Base-by-base conservation (phyloP, 257 asterid genomes). In the Capsicum rhomboideum region DNA sequence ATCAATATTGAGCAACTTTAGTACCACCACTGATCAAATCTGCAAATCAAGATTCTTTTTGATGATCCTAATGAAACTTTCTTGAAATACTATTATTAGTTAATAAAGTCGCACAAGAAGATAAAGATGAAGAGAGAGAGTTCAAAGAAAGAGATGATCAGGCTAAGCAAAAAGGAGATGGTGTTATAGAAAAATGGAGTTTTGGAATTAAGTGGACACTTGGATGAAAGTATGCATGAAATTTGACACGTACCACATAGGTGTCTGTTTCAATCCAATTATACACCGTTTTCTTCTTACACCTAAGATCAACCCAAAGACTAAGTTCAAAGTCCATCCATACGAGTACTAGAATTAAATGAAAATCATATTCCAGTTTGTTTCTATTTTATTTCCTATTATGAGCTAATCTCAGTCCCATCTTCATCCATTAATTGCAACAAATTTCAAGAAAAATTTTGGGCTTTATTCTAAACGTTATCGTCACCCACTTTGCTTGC, bases 191-290 rank as follows among this genome's bases (percentile, higher is more conserved):
- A 46, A 59, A 83, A 59, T 75, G 40, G 26, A 63, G 52, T 21
- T 34, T 34, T 21, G 53, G 50, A 34, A 55, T 63, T 12, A 55
- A 64, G 77, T n/a, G 91, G 98, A 94, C 98, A 94, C 97, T 88
- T 94, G 99, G 95, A 88, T 66, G 90, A 85, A n/a, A 37, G 84
- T 88, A 71, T 88, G 93, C 97, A 89, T 89, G 94, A 90, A 88
- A 81, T 1, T 58, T 74, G 98, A 91, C 99, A 96, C 98, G 99
- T 96, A 86, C 52, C 14, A 1, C 44, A 61, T 89, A 93, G 80
- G 95, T 78, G 82, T 77, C 82, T 28, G 42, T 77, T 77, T 77
- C 82, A 77, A 77, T 77, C 82, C 63, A 77, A 77, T 50, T 50
- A 37, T 37, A 18, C 85, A 71, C 84, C 85, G 82, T 14, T 72